Base-by-base conservation (phyloP, 2,329 filamentous ascomycete species). In the Aspergillus persii region DNA sequence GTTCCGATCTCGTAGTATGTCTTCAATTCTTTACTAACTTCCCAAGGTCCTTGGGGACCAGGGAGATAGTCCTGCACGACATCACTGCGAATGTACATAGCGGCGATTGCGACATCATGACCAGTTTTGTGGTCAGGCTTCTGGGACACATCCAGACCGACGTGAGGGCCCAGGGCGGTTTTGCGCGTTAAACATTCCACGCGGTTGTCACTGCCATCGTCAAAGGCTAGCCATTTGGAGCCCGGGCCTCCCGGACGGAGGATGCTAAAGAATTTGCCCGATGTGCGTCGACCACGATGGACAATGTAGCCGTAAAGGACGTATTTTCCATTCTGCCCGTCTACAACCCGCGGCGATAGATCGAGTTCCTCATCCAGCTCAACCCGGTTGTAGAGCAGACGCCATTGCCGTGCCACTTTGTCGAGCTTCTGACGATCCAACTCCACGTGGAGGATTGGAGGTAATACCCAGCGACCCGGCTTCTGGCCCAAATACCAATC, bases 301-400 rank as follows among this genome's bases (percentile, higher is more conserved):
- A 85, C 83, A 33, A 87, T 74, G 62, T 87, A 83, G 3, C 84
- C 84, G 62, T 85, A 87, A 0, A 88, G 77, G 1, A 80, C 81
- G 66, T 87, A 88, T 9, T 76, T 69, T 11, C 74, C 75, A 8
- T 69, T 75, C 29, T 76, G 67, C 2, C 63, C 69, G 33, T 75
- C 69, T 18, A 69, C 59, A 2, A 73, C 68, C 58, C 68, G 73
- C 4, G 70, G 66, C 1, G 71, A 67, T n/a, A 86, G 71, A 48
- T 77, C 77, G 29, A 87, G 68, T 9, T 79, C 72, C 56, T 88
- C 84, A 54, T 86, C 78, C 12, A 87, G 65, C 2, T 79, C 75
- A n/a, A 88, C 81, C 47, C 79, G 79, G 66, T 86, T 80, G 54
- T 81, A 77, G 5, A 85, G 68, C 62, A 87, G 81, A 53, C 82